Base-by-base conservation (phyloP, 768 basidiomycete species). In the Xerocomellus amylosporus region DNA sequence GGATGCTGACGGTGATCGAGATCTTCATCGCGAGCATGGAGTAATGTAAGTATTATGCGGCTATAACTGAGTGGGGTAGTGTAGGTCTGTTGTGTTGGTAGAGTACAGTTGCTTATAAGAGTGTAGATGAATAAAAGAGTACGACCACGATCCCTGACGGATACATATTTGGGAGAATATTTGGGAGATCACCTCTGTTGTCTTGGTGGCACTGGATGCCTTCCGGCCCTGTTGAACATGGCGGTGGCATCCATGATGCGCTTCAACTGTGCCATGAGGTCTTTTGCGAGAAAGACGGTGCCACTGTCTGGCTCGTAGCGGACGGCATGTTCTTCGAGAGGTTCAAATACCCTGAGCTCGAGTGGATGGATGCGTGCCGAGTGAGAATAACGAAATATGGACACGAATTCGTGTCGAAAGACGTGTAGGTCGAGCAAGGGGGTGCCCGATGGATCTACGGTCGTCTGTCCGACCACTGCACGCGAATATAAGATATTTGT, bases 221-320 rank as follows among this genome's bases (percentile, higher is more conserved):
- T 60, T 36, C 58, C 48, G 6, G 43, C 34, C 44, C 51, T 52
- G 39, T 58, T 58, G 12, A 59, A 17, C 56, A 58, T 55, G 37
- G 61, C 54, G 20, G 59, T 39, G 37, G 70, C 58, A 37, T 74
- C 61, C 51, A 73, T 30, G 15, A 71, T 68, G 26, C 66, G 60
- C 38, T 60, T 68, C 2, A 71, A 38, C 47, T 58, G 67, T 7
- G 49, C 51, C 63, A 73, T 62, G 26, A 67, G 65, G 33, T 81
- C 74, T 51, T 76, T 79, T 9, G 83, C 81, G 22, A 86, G 72
- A 58, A 84, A 85, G 13, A 84, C 82, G 5, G 78, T 81, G 51
- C 77, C 83, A 44, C 69, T 82, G 50, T 84, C 83, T 56, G 81
- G 78, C 53, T 86, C 83, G 53, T 84, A 84, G 12, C 74, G 76